Evolutionary conservation across 768 basidiomycete species (phyloP).

Genomic region (Atractiella rhizophila): DNA sequence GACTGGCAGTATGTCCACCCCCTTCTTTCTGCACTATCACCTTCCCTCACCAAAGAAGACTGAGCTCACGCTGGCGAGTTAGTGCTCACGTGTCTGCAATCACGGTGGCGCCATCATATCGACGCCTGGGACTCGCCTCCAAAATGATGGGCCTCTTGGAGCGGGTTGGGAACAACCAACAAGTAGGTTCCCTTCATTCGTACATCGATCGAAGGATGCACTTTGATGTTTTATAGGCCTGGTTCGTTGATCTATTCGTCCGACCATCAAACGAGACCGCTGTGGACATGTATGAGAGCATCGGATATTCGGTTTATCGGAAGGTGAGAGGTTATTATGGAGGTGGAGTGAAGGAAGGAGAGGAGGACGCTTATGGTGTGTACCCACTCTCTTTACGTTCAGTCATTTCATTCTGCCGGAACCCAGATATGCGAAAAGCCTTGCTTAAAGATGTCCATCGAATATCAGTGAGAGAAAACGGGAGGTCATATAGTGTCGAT

Average conservation of each 20-base stretch:
- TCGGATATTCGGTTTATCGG: slow-evolving; percentile 81
- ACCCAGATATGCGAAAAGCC: too few relatives aligned
- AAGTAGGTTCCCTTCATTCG: slow-evolving; percentile 12
- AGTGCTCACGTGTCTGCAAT: slow-evolving; percentile 79
- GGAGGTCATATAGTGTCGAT: too few relatives aligned
- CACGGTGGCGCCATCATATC: slow-evolving; percentile 79
- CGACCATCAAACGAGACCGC: slow-evolving; percentile 31
- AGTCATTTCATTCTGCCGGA: too few relatives aligned
- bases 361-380: slow-evolving; percentile 78
- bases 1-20: slow-evolving; percentile 42
- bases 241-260: slow-evolving; percentile 89
- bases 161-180: slow-evolving; percentile 41
- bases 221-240: slow-evolving; percentile 28
- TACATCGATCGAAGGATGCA: background rate
- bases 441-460: too few relatives aligned
- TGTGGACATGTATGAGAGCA: slow-evolving; percentile 67
- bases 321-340: slow-evolving; percentile 77
- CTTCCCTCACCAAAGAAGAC: background rate
- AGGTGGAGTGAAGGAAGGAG: slow-evolving; percentile 51
- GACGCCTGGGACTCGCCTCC: slow-evolving; percentile 60
- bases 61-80: slow-evolving; percentile 3
- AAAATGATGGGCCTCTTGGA: slow-evolving; percentile 72
- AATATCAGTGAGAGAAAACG: too few relatives aligned
- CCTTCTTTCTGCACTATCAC: slow-evolving; percentile 2
- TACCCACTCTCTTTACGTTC: too few relatives aligned